These are phyloP conservation scores for Lentinula raphanica DNA, from an alignment of 768 basidiomycete genomes.

Conservation along the genomic window DNA sequence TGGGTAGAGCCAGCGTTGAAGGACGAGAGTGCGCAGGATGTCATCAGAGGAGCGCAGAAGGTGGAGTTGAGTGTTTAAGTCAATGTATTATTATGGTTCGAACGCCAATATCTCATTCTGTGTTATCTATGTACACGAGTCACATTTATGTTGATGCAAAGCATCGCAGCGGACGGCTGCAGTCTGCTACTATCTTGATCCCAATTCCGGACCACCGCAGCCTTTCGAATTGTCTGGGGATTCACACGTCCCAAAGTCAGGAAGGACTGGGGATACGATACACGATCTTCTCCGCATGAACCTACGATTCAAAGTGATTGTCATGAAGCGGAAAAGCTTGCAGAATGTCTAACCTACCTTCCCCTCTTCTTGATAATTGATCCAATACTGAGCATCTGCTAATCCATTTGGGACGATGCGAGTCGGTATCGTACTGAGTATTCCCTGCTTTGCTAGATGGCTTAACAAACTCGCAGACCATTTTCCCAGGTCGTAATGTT, in stretches of 20 bases:
- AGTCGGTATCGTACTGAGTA: constrained; percentile 11
- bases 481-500: constrained; percentile 14
- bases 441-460: constrained; percentile 7
- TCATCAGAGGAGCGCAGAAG: constrained; percentile 44
- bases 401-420: constrained; percentile 14
- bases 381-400: constrained; percentile 12
- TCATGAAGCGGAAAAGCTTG: background rate
- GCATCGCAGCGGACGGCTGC: too few relatives aligned
- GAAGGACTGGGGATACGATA: constrained; percentile 18
- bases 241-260: too few relatives aligned
- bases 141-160: too few relatives aligned
- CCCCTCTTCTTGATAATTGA: constrained; percentile 16
- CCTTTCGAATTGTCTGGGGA: too few relatives aligned
- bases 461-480: constrained; percentile 6
- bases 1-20: constrained; percentile 83
- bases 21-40: constrained; percentile 49
- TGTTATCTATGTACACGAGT: too few relatives aligned
- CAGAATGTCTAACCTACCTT: constrained; percentile 6
- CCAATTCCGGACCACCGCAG: too few relatives aligned
- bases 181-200: too few relatives aligned
- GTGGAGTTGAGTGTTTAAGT: constrained; percentile 64
- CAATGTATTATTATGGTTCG: too few relatives aligned
- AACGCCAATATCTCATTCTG: too few relatives aligned
- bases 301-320: constrained; percentile 7
- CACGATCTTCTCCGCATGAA: constrained; percentile 36